phyloP scores from a whole-genome alignment of 441 rosid genomes.

The Euphorbia celastroides region DNA sequence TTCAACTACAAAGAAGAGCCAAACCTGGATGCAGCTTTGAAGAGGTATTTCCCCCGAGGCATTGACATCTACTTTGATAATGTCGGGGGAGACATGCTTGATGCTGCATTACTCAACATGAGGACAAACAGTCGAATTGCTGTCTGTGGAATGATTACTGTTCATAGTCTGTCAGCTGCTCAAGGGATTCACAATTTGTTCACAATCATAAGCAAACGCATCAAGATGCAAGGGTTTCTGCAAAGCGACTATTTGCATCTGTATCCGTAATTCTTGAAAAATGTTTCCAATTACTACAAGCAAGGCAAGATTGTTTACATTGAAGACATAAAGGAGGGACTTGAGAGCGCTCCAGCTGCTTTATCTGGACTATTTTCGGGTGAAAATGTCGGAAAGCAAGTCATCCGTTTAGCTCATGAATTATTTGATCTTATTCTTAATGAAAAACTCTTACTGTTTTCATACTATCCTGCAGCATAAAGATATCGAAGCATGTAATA shows the following conservation, averaged over 20 bases:
- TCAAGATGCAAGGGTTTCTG: conserved; percentile 58
- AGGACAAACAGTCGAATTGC: conserved; percentile 51
- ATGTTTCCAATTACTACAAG: conserved; percentile 32
- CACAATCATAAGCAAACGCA: conserved; percentile 35
- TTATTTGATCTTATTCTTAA: no score
- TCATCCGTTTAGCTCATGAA: no score
- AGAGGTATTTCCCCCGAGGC: conserved; percentile 71
- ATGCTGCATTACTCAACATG: conserved; percentile 70
- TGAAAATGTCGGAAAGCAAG: background rate
- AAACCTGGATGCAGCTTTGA: conserved; percentile 58
- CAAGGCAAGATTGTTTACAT: conserved; percentile 54
- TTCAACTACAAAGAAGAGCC: conserved; percentile 78
- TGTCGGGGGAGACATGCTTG: conserved; percentile 71
- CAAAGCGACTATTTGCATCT: conserved; percentile 45
- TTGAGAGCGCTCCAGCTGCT: conserved; percentile 55
- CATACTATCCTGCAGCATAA: no score
- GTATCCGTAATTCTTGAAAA: conserved; percentile 43
- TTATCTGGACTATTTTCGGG: conserved; percentile 59
- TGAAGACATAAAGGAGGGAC: conserved; percentile 52
- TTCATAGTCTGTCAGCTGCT: conserved; percentile 30
- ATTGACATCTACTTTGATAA: conserved; percentile 71
- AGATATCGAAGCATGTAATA: no score
- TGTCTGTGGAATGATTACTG: conserved; percentile 75
- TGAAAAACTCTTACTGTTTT: no score
- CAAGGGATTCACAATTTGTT: conserved; percentile 47